Evolutionary conservation across 768 basidiomycete genomes (phyloP).

Genomic region (Boletus tomentosulus): DNA sequence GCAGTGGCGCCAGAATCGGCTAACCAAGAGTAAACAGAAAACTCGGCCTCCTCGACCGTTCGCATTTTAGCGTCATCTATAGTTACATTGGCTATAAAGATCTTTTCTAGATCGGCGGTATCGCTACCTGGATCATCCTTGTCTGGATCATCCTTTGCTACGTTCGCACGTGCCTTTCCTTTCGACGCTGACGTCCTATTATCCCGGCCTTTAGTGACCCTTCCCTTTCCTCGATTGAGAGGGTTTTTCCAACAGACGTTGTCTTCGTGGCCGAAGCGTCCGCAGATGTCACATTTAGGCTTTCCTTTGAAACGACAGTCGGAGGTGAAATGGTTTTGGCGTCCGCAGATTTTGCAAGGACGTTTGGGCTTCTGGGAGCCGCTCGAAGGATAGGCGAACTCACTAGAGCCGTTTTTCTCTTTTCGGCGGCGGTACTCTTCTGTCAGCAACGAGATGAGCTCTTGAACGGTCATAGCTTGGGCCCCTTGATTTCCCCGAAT

Average conservation of each 20-base stretch:
- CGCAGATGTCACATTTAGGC: neutral
- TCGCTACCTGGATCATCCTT: too few species aligned
- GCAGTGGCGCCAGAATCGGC: neutral
- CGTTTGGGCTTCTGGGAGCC: too few species aligned
- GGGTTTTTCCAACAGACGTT: neutral
- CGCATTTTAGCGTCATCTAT: neutral
- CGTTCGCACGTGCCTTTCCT: neutral
- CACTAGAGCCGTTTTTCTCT: too few species aligned
- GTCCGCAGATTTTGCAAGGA: too few species aligned
- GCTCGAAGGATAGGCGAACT: too few species aligned
- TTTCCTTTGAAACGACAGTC: neutral
- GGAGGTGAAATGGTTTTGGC: neutral
- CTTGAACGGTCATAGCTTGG: too few species aligned
- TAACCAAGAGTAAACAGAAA: slow-evolving; percentile 10
- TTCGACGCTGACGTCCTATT: neutral
- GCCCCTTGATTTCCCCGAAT: too few species aligned
- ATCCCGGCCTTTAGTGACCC: too few species aligned
- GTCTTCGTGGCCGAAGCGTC: neutral
- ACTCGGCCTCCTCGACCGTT: neutral
- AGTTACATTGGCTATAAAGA: neutral
- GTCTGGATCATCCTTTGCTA: neutral
- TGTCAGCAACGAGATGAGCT: too few species aligned
- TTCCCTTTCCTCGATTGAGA: neutral
- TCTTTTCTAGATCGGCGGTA: neutral
- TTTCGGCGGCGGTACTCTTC: too few species aligned